These are phyloP conservation scores for Rhynchospora tenuis DNA, from an alignment of 176 grass and related monocot species.

Conservation along the genomic window DNA sequence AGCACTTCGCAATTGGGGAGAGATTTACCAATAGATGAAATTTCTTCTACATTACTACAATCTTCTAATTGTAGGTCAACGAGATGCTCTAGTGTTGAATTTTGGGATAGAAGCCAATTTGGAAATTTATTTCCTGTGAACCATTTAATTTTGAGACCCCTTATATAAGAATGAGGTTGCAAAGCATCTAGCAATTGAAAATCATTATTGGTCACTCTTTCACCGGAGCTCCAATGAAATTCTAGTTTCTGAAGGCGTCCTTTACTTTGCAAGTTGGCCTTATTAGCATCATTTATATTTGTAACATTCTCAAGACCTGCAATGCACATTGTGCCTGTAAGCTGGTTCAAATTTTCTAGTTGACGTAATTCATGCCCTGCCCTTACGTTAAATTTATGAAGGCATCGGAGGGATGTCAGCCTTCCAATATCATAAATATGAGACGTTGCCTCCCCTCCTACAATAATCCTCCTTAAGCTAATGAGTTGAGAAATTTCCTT, in stretches of 20 bases:
- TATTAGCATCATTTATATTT: conserved; percentile 18
- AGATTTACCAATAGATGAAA: neutral
- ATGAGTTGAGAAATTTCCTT: neutral
- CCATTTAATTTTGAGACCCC: neutral
- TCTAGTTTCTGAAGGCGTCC: neutral
- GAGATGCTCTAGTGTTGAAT: neutral
- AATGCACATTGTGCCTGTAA: neutral
- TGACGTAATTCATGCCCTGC: neutral
- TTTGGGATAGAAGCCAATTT: neutral
- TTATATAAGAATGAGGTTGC: neutral
- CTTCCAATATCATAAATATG: neutral
- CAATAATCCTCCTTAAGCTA: neutral
- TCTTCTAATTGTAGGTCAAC: accelerated
- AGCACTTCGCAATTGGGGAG: neutral
- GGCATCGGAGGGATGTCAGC: neutral
- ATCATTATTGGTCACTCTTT: neutral
- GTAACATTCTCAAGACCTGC: conserved; percentile 20
- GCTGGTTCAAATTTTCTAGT: conserved; percentile 18
- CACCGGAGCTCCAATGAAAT: neutral
- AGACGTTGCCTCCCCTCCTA: accelerated
- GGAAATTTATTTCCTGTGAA: neutral
- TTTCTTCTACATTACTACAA: neutral
- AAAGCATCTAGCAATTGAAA: neutral
- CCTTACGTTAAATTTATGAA: neutral
- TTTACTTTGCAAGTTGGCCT: neutral